Evolutionary conservation across 176 grass and related monocot genomes (phyloP), one percentile per base, ranked within the genome.

Genomic region (Aegilops sharonensis): DNA sequence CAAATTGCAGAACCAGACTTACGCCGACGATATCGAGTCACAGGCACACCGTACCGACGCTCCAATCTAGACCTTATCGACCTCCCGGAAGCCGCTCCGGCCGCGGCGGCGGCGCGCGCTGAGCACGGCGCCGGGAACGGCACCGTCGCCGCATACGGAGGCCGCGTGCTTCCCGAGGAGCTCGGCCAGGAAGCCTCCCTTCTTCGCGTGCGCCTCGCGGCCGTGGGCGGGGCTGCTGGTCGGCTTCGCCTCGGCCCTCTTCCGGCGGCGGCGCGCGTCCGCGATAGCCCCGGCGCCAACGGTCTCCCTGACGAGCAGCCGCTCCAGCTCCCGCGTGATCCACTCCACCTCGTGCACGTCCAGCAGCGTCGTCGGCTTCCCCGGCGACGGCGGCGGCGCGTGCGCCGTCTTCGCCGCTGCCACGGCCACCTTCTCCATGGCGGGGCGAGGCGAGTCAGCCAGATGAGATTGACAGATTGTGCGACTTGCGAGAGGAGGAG

Each of bases 331-430:
- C 81, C 87, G 87, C 61, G 88, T 94, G 85, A 97, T 90, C 85
- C 92, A 83, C 72, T 92, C 92, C 76, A 92, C 91, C 88, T 97
- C 92, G 68, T 94, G 78, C 39, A 94, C n/a, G 83, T 94, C 90
- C 5, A 92, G 85, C 62, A 94, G 88, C 85, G 88, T 86, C 42
- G 89, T 75, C 21, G 89, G n/a, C 34, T 21, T 59, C 15, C 27
- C 63, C 52, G 50, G 27, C n/a, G 8, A 45, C n/a, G 45, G 21
- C 17, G 27, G 21, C 17, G 27, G 57, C 36, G 52, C 14, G 4
- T 13, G 17, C 2, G 37, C 47, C 35, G 17, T 8, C 79, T 14
- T 24, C 68, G 15, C 17, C 8, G 7, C 4, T 5, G 9, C 50
- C 4, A 27, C 30, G 8, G 30, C 63, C 1, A 21, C 42, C 80